Conservation (phyloP, 2,329 filamentous ascomycete genomes). For the Verticillium nubilum region DNA sequence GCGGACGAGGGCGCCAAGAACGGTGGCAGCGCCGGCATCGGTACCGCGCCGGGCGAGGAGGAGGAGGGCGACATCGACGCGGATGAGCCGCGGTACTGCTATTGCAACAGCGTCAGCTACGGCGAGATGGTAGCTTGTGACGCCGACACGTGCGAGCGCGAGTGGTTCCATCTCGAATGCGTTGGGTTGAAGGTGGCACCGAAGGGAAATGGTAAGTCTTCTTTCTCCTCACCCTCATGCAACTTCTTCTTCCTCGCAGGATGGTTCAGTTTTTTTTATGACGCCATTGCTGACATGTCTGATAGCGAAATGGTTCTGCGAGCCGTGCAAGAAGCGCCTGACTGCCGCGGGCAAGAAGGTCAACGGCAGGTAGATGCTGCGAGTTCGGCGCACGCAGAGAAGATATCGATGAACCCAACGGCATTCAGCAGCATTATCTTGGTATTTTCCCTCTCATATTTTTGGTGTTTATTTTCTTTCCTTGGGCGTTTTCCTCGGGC, state of each 20-base stretch:
- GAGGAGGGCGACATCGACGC: constrained; percentile 58
- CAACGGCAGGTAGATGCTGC: constrained; percentile 33
- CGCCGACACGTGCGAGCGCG: constrained; percentile 63
- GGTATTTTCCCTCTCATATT: no score
- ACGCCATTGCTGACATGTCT: constrained; percentile 21
- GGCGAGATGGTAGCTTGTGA: constrained; percentile 84
- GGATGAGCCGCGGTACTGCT: constrained; percentile 72
- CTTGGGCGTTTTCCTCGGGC: not conserved
- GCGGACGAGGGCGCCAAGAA: constrained; percentile 32
- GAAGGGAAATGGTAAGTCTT: constrained; percentile 63
- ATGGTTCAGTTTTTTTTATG: not conserved
- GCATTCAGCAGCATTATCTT: not conserved
- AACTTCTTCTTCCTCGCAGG: not conserved
- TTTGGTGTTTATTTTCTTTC: not conserved
- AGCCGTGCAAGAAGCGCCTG: constrained; percentile 67
- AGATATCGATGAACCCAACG: not conserved
- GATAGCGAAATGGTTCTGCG: constrained; percentile 75
- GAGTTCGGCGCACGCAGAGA: not conserved
- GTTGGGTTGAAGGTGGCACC: constrained; percentile 75
- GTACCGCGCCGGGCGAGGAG: constrained; percentile 31
- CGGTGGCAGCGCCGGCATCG: constrained; percentile 36
- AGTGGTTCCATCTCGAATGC: constrained; percentile 83
- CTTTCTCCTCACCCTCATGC: not conserved
- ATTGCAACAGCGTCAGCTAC: constrained; percentile 75
- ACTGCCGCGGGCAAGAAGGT: constrained; percentile 49